Conservation (phyloP, 208 protist genomes). For the Acanthamoeba royreba region DNA sequence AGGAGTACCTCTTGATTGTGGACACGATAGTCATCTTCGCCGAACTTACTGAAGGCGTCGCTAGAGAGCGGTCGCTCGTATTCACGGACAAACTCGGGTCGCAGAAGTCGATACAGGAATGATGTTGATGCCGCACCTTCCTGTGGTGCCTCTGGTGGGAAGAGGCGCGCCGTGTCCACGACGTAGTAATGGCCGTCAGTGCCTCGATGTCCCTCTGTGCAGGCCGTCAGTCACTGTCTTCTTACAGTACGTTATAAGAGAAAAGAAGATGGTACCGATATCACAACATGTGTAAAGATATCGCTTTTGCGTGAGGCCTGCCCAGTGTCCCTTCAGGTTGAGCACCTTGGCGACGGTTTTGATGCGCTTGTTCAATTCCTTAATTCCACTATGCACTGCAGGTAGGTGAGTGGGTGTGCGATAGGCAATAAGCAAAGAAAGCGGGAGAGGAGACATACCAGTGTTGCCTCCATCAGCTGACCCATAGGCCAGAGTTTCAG, state of each 20-base stretch:
- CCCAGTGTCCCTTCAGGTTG: slow-evolving; percentile 41
- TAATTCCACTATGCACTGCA: not conserved
- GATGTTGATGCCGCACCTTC: not conserved
- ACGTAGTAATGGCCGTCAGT: slow-evolving; percentile 17
- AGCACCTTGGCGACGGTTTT: not conserved
- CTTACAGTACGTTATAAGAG: too few species aligned
- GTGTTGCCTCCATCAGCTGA: slow-evolving; percentile 6
- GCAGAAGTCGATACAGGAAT: not conserved
- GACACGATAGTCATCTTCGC: not conserved
- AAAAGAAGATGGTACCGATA: not conserved
- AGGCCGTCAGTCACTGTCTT: not conserved
- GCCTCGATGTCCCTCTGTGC: not conserved
- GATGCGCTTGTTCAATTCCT: slow-evolving; percentile 23
- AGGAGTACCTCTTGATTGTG: slow-evolving; percentile 1
- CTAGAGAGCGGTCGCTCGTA: not conserved
- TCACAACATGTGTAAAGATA: slow-evolving; percentile 22
- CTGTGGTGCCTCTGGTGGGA: not conserved
- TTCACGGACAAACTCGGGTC: not conserved
- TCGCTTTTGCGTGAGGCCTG: not conserved
- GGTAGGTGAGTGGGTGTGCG: not conserved
- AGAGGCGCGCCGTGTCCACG: not conserved
- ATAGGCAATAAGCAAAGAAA: not conserved
- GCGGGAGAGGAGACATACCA: not conserved
- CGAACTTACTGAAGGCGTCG: slow-evolving; percentile 44
- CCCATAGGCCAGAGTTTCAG: slow-evolving; percentile 14